These are phyloP conservation scores for Vigna radiata DNA, from an alignment of 306 rosid genomes.

Conservation along the genomic window DNA sequence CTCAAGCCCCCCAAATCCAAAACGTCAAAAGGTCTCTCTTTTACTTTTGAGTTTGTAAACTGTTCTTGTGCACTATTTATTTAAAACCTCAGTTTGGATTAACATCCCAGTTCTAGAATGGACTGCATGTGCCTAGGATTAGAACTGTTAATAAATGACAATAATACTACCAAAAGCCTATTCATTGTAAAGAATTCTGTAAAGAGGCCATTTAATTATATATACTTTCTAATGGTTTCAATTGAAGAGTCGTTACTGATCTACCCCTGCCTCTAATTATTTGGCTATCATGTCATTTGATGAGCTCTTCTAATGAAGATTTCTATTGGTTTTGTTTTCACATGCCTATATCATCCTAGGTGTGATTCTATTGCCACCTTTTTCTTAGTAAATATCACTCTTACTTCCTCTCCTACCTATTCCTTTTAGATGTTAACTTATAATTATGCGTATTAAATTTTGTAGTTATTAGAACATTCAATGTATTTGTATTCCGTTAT, in stretches of 20 bases:
- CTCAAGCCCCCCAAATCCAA: conserved; percentile 64
- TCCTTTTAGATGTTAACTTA: background rate
- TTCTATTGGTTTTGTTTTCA: background rate
- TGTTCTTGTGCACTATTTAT: conserved; percentile 4
- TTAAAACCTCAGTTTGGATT: conserved; percentile 2
- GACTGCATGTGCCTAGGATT: conserved; percentile 11
- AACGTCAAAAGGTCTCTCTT: conserved; percentile 83
- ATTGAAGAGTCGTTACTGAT: background rate
- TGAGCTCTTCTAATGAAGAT: background rate
- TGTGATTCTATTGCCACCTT: background rate
- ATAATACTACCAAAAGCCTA: background rate
- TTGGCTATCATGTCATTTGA: background rate
- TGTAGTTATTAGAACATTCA: background rate
- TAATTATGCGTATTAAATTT: background rate
- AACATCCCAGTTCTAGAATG: conserved; percentile 1
- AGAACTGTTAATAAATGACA: background rate
- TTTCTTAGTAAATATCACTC: background rate
- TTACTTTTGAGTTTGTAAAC: conserved; percentile 32
- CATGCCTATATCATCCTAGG: background rate
- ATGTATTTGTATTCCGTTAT: background rate
- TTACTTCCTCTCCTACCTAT: background rate
- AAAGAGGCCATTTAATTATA: background rate
- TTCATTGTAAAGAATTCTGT: background rate
- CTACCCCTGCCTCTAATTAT: background rate
- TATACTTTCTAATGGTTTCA: background rate